Conservation (phyloP, 202 grass and related monocot species). For the Eragrostis tef region DNA sequence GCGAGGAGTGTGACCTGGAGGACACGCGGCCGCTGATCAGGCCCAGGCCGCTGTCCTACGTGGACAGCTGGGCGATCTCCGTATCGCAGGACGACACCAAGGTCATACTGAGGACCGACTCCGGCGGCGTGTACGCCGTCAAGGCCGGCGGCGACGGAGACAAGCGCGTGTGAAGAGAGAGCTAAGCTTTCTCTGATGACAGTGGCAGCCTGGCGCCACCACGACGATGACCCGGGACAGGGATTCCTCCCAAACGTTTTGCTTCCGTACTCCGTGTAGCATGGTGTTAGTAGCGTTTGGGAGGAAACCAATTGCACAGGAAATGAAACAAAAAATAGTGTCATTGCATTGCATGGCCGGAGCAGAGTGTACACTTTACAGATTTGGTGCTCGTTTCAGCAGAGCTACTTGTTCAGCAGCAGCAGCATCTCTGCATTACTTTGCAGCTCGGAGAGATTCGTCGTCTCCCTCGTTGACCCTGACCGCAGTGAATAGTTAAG, state of each 20-base stretch:
- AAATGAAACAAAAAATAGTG: neutral
- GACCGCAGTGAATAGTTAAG: too few relatives aligned
- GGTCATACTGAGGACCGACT: constrained; percentile 55
- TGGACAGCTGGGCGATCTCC: constrained; percentile 79
- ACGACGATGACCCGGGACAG: neutral
- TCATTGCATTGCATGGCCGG: too few relatives aligned
- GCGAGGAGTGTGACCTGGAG: constrained; percentile 45
- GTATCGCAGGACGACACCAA: constrained; percentile 71
- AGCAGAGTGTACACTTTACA: neutral
- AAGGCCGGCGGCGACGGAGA: constrained; percentile 46
- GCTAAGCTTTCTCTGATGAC: too few relatives aligned
- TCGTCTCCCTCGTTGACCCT: too few relatives aligned
- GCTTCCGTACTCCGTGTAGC: neutral
- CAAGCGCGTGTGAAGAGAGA: constrained; percentile 44
- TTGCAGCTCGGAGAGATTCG: too few relatives aligned
- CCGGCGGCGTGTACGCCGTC: constrained; percentile 48
- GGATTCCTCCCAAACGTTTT: neutral
- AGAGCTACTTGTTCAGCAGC: too few relatives aligned
- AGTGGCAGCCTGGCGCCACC: too few relatives aligned
- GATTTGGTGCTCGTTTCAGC: neutral
- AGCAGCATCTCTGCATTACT: too few relatives aligned
- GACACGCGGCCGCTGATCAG: constrained; percentile 55
- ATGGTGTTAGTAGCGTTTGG: neutral
- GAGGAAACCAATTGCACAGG: neutral
- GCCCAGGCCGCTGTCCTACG: constrained; percentile 63